phyloP scores from a whole-genome alignment of 2,329 filamentous ascomycete genomes.

The Penicillium crustosum region DNA sequence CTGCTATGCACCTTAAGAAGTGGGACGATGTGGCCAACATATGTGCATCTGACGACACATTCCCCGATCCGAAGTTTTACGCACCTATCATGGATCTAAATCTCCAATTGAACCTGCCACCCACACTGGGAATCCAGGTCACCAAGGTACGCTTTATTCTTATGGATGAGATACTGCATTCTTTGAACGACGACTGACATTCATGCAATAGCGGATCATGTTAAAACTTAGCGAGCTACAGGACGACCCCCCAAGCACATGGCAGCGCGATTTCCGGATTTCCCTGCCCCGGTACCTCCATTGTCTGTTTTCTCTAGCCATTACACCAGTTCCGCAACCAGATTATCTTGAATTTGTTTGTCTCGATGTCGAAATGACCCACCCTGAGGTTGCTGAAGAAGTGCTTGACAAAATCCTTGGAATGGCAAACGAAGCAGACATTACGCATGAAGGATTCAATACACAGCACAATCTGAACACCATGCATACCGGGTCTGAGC shows the following conservation, averaged over 20 bases:
- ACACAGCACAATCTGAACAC: not conserved
- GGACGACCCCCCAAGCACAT: not conserved
- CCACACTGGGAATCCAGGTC: not conserved
- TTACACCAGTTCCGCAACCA: not conserved
- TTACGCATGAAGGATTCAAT: not conserved
- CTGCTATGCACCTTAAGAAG: not conserved
- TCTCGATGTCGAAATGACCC: not conserved
- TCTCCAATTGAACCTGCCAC: not conserved
- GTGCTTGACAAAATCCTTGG: conserved; percentile 37
- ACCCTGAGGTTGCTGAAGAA: conserved; percentile 32
- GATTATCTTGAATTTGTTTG: not conserved
- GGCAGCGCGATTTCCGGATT: not conserved
- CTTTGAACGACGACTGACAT: not conserved
- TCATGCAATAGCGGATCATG: not conserved
- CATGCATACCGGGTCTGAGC: not conserved
- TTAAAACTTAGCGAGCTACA: not conserved
- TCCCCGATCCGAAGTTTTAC: not conserved
- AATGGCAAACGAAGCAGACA: conserved; percentile 16
- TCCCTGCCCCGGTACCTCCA: conserved; percentile 2
- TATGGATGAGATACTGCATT: not conserved
- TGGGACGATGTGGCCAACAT: not conserved
- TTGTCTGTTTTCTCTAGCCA: not conserved
- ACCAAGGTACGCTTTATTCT: not conserved
- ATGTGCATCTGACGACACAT: not conserved
- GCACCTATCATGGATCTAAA: not conserved